Conservation (phyloP, 352 stramenopile genomes). For the Globisporangium polare region DNA sequence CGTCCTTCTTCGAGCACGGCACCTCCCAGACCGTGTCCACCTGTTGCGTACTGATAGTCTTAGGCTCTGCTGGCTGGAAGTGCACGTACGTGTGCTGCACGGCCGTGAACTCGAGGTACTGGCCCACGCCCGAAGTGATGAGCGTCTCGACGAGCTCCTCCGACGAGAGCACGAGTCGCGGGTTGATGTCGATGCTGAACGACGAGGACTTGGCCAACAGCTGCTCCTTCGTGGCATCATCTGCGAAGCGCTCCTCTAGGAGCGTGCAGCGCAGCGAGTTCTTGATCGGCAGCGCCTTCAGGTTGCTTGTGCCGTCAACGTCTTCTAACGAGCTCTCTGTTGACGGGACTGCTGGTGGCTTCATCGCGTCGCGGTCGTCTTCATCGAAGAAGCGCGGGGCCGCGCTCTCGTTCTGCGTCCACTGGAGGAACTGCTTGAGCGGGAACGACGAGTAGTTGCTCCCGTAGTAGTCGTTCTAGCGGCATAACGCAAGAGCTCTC, state of each 20-base stretch:
- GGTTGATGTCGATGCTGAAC: conserved; percentile 78
- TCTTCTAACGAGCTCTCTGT: background rate
- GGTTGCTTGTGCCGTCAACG: background rate
- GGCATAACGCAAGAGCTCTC: background rate
- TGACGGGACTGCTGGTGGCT: background rate
- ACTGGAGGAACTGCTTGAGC: conserved; percentile 51
- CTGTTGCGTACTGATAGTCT: background rate
- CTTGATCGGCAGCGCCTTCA: conserved; percentile 28
- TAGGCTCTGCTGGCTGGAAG: conserved; percentile 15
- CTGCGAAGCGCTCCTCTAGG: conserved; percentile 34
- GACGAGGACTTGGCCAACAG: conserved; percentile 42
- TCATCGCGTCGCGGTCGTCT: conserved; percentile 15
- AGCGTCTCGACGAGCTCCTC: conserved; percentile 79
- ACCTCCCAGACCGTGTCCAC: conserved; percentile 67
- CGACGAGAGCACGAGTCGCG: conserved; percentile 74
- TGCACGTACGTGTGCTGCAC: conserved; percentile 84
- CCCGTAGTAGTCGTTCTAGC: conserved; percentile 78
- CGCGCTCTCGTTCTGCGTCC: conserved; percentile 48
- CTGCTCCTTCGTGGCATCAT: conserved; percentile 30
- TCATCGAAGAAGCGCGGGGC: conserved; percentile 26
- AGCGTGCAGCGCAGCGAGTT: conserved; percentile 46
- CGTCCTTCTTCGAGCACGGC: conserved; percentile 88
- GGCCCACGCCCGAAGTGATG: conserved; percentile 78
- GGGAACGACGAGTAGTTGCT: conserved; percentile 77
- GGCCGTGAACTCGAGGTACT: conserved; percentile 87